phyloP scores from a whole-genome alignment of 177 flowering plant genomes.

The Vitis hybrid region DNA sequence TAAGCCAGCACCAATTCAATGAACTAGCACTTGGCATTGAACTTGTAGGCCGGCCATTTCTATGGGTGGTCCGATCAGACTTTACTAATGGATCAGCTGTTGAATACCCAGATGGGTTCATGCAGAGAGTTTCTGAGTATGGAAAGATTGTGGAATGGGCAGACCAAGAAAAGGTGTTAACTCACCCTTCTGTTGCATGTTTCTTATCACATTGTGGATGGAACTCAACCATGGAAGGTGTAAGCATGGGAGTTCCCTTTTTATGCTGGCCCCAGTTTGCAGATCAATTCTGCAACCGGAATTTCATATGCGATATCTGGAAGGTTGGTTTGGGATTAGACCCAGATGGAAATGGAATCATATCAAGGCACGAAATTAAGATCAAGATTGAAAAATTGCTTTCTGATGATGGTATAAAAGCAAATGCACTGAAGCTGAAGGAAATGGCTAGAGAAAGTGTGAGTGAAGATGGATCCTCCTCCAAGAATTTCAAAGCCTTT shows the following conservation, averaged over 20 bases:
- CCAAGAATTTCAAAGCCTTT: slow-evolving; percentile 14
- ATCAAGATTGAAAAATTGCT: slow-evolving; percentile 18
- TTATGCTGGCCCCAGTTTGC: slow-evolving; percentile 12
- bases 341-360: slow-evolving; percentile 17
- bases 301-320: slow-evolving; percentile 18
- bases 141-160: too few relatives aligned
- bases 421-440: slow-evolving; percentile 20
- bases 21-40: slow-evolving; percentile 39
- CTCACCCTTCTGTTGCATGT: slow-evolving; percentile 16
- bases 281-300: too few relatives aligned
- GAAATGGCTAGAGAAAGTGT: slow-evolving; percentile 10
- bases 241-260: slow-evolving; percentile 22
- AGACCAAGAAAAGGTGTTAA: too few relatives aligned
- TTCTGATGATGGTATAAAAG: slow-evolving; percentile 7
- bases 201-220: slow-evolving; percentile 34
- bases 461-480: slow-evolving; percentile 12
- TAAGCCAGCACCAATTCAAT: slow-evolving; percentile 25
- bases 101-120: too few relatives aligned
- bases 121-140: too few relatives aligned
- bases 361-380: slow-evolving; percentile 18
- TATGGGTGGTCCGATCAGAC: slow-evolving; percentile 32
- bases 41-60: slow-evolving; percentile 14
- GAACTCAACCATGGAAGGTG: slow-evolving; percentile 26
- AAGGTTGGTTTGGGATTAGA: slow-evolving; percentile 1
- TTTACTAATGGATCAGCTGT: not conserved